Base-by-base conservation (phyloP, 2,329 filamentous ascomycete species). In the Aspergillus bombycis region DNA sequence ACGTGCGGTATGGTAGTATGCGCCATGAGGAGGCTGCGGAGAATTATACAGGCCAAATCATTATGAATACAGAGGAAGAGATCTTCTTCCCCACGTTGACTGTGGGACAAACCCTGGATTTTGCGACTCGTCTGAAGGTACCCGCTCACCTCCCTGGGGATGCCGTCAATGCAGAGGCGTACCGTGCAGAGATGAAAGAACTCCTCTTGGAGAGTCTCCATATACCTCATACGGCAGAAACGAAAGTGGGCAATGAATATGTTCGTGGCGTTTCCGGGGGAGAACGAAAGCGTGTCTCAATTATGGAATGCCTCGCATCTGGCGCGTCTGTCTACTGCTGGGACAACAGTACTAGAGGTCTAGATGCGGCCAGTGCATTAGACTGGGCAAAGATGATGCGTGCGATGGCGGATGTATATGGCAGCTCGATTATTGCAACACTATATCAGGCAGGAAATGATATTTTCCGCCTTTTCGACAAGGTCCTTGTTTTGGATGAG, bases 381-480 rank as follows among this genome's bases (percentile, higher is more conserved):
- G 83, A 89, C 58, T 89, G 84, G 70, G 81, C 84, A 30, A 87
- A 86, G 68, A 84, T 85, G 2, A 76, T 91, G n/a, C 81, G 89
- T 11, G 84, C 86, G 6, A 81, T 90, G 83, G 90, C 88, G 0
- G 86, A 91, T 64, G 82, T 88, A 14, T 11, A 48, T 23, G 45
- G 45, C 45, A 48, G 12, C 4, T 79, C 86, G 0, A 84, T 86
- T 0, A 86, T 90, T 53, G 86, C 89, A 14, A 89, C 88, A 0
- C 79, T 91, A 0, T 91, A 92, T 71, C 89, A 91, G 71, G 89
- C 89, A 3, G 87, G 88, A 7, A 89, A 91, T 61, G 87, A 85
- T 28, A 91, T 91, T 63, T 90, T 90, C 72, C 80, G 89, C 30
- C 81, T 88, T 0, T 91, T 91, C 71, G 88, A 91, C 72, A 91